Percentiles rank a stretch among this genome's conserved stretches.
These are phyloP conservation scores for Candida albicans DNA, from an alignment of 1,139 yeast genomes.

Conservation along the genomic window DNA sequence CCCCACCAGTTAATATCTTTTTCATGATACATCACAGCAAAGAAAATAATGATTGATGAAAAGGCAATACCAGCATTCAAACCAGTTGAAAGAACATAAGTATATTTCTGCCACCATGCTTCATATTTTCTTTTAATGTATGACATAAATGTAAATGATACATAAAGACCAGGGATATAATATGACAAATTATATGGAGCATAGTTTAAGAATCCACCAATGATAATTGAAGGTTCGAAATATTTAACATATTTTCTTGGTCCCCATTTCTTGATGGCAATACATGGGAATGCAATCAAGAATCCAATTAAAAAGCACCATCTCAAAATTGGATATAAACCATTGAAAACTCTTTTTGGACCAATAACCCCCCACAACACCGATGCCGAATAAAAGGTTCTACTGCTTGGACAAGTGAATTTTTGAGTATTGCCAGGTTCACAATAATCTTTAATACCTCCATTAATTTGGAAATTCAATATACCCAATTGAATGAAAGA, in stretches of 20 bases:
- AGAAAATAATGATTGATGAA: constrained; percentile 52
- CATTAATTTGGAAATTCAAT: constrained; percentile 47
- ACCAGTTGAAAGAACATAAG: constrained; percentile 52
- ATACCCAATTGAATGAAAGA: constrained; percentile 53
- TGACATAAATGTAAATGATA: constrained; percentile 47
- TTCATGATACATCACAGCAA: constrained; percentile 49
- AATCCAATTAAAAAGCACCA: constrained; percentile 59
- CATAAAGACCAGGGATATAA: constrained; percentile 43
- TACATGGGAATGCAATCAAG: constrained; percentile 43
- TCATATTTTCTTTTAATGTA: constrained; percentile 43
- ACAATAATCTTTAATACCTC: constrained; percentile 29
- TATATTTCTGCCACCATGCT: constrained; percentile 62
- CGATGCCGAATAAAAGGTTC: constrained; percentile 53
- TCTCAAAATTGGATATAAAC: constrained; percentile 47
- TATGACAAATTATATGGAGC: constrained; percentile 56
- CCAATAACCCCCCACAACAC: constrained; percentile 68
- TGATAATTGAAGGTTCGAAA: constrained; percentile 46
- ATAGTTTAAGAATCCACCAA: constrained; percentile 37
- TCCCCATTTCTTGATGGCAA: constrained; percentile 38
- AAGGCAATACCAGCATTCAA: constrained; percentile 56
- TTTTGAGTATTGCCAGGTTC: constrained; percentile 34
- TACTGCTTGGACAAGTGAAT: constrained; percentile 51
- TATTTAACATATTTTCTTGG: constrained; percentile 28
- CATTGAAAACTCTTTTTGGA: constrained; percentile 49
- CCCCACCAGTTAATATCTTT: constrained; percentile 59